A percentile compares a stretch with the other conserved stretches of the same genome.
Evolutionary conservation across 768 basidiomycete species (phyloP).

Genomic region (Tulasnella sp.): DNA sequence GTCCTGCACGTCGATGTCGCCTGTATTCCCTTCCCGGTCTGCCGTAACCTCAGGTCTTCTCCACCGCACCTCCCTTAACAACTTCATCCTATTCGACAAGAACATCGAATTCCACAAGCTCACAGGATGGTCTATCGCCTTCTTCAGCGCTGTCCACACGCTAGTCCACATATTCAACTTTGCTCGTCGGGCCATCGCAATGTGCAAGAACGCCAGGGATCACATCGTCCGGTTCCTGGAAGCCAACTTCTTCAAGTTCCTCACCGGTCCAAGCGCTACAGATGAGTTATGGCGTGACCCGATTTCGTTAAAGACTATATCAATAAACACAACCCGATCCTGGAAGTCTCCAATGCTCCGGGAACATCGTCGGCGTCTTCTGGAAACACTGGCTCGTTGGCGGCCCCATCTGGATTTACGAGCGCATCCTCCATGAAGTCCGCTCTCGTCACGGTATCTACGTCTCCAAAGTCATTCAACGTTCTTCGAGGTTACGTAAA

Average conservation of each 20-base stretch:
- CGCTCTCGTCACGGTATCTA: slow-evolving; percentile 69
- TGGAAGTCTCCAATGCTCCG: slow-evolving; percentile 69
- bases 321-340: slow-evolving; percentile 65
- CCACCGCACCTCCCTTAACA: slow-evolving; percentile 76
- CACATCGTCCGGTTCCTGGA: slow-evolving; percentile 43
- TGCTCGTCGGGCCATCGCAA: slow-evolving; percentile 38
- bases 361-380: slow-evolving; percentile 81
- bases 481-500: slow-evolving; percentile 38
- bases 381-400: slow-evolving; percentile 94
- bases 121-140: slow-evolving; percentile 47
- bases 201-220: slow-evolving; percentile 79
- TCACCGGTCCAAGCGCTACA: slow-evolving; percentile 39
- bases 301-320: slow-evolving; percentile 41
- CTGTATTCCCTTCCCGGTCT: slow-evolving; percentile 91
- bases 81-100: slow-evolving; percentile 88
- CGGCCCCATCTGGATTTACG: slow-evolving; percentile 74
- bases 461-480: slow-evolving; percentile 43
- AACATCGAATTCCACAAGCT: slow-evolving; percentile 87
- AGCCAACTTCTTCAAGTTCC: slow-evolving; percentile 21
- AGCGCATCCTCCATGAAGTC: slow-evolving; percentile 87
- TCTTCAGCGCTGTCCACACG: slow-evolving; percentile 68
- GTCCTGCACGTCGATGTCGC: slow-evolving; percentile 86
- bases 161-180: slow-evolving; percentile 50
- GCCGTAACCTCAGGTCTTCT: slow-evolving; percentile 93
- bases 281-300: slow-evolving; percentile 42